Percentiles rank a stretch among this genome's conserved stretches.
Evolutionary conservation across 2,329 filamentous ascomycete genomes (phyloP).

Genomic region (Biscogniauxia marginata): DNA sequence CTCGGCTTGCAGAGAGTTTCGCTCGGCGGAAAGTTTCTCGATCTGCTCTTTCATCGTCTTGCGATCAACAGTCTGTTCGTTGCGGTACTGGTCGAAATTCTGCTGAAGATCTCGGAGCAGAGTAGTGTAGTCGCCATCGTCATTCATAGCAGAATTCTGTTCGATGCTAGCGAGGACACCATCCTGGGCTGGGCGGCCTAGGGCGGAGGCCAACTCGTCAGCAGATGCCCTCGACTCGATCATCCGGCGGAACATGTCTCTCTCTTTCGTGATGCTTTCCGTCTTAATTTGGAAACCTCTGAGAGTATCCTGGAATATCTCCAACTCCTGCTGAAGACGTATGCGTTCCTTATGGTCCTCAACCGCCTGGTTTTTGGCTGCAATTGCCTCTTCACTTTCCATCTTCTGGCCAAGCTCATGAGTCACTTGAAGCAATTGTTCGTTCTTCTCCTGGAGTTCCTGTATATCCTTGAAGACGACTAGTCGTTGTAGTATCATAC

Average conservation of each 20-base stretch:
- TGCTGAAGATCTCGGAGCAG: constrained; percentile 83
- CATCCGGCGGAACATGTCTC: constrained; percentile 96
- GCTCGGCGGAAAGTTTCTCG: constrained; percentile 77
- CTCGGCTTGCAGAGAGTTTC: constrained; percentile 78
- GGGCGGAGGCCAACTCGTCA: constrained; percentile 64
- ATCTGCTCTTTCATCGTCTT: constrained; percentile 82
- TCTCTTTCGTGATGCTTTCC: constrained; percentile 91
- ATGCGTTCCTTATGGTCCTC: constrained; percentile 71
- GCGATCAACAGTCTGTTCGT: constrained; percentile 79
- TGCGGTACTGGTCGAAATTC: constrained; percentile 86
- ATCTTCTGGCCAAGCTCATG: constrained; percentile 84
- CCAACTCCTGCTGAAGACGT: constrained; percentile 68
- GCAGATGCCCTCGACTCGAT: constrained; percentile 68
- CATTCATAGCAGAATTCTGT: constrained; percentile 52
- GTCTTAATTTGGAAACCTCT: constrained; percentile 78
- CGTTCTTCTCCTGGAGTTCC: constrained; percentile 85
- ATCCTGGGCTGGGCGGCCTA: constrained; percentile 69
- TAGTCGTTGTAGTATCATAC: constrained; percentile 86
- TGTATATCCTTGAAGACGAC: constrained; percentile 83
- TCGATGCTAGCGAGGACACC: constrained; percentile 60
- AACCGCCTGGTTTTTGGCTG: constrained; percentile 60
- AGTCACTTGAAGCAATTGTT: constrained; percentile 77
- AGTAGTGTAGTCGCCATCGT: constrained; percentile 67
- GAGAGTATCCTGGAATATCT: constrained; percentile 79
- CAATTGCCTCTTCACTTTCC: constrained; percentile 83